Evolutionary conservation across 805 yeast genomes (phyloP), one percentile per base, ranked within the genome.

Genomic region (Cyberlindnera xylosilytica): DNA sequence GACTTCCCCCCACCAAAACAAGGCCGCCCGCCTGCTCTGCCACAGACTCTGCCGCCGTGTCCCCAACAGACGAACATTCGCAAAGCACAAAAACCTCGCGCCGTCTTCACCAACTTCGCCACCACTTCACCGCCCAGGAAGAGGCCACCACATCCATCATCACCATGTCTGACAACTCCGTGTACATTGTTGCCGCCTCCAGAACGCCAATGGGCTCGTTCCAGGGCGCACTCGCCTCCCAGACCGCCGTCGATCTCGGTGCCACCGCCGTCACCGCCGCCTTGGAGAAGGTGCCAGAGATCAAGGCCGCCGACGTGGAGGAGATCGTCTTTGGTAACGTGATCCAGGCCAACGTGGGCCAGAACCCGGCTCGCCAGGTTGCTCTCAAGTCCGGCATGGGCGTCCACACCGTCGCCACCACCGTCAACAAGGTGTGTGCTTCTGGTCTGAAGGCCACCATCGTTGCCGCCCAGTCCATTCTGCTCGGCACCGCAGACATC

Each of bases 281-380:
- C 11, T 68, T 90, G 49, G 88, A 70, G 43, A 83, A 85, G 58
- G 90, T 86, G 34, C 95, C 96, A 42, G 78, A 81, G 63, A 75
- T 90, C 66, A 74, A 83, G 54, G 80, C 95, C 36, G 74, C 75
- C 33, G 81, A 76, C 51, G 93, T 87, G 42, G 96, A 90, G 51
- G 98, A 91, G 67, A 81, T 91, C 61, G 76, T 85, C 59, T 89
- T 89, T 63, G 99, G 99, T 59, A 86, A 88, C 59, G 99, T 89
- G 38, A 68, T 88, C 59, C 87, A 86, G 60, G 98, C 97, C 50
- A 87, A 87, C 58, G 82, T 87, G 47, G 98, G 99, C 49, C 99
- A 91, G 70, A 89, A 91, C 45, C 98, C 99, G 34, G 99, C 99
- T 27, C 83, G 98, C 69, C 99, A 91, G 70, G 98, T 91, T 44